Percentiles rank a stretch among this genome's conserved stretches.
phyloP scores from a whole-genome alignment of 192 early-diverging fungal genomes.

The Backusella westeae region DNA sequence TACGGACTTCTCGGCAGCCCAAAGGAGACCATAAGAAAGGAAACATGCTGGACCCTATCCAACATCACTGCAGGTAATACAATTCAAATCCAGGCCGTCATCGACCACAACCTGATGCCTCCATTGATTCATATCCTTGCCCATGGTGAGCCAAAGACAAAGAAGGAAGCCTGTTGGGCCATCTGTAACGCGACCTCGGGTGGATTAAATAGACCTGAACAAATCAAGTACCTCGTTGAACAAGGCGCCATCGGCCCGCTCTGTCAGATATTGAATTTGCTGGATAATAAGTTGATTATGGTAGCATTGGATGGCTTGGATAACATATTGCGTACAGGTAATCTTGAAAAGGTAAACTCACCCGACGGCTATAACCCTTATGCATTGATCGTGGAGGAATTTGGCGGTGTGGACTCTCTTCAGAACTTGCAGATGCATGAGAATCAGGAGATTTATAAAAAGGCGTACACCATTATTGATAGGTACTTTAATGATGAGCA shows the following conservation, averaged over 20 bases:
- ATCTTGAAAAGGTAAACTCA: constrained; percentile 15
- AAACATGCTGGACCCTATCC: constrained; percentile 46
- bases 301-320: constrained; percentile 35
- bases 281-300: constrained; percentile 34
- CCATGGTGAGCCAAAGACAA: constrained; percentile 29
- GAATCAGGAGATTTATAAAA: constrained; percentile 38
- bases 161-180: constrained; percentile 46
- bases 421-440: constrained; percentile 36
- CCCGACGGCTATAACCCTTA: constrained; percentile 28
- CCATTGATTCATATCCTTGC: constrained; percentile 29
- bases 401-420: constrained; percentile 40
- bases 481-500: constrained; percentile 46
- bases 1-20: constrained; percentile 38
- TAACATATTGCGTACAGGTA: constrained; percentile 35
- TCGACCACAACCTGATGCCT: constrained; percentile 36
- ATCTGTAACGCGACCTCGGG: constrained; percentile 34
- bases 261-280: constrained; percentile 34
- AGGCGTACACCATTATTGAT: constrained; percentile 38
- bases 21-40: constrained; percentile 32
- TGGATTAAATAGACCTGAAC: constrained; percentile 17
- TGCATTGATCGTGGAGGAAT: constrained; percentile 36
- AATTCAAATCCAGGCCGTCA: constrained; percentile 37
- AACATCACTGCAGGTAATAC: constrained; percentile 41
- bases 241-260: constrained; percentile 35
- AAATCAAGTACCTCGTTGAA: constrained; percentile 31